Conservation (phyloP, 768 basidiomycete species). For the Boletus huronensis region DNA sequence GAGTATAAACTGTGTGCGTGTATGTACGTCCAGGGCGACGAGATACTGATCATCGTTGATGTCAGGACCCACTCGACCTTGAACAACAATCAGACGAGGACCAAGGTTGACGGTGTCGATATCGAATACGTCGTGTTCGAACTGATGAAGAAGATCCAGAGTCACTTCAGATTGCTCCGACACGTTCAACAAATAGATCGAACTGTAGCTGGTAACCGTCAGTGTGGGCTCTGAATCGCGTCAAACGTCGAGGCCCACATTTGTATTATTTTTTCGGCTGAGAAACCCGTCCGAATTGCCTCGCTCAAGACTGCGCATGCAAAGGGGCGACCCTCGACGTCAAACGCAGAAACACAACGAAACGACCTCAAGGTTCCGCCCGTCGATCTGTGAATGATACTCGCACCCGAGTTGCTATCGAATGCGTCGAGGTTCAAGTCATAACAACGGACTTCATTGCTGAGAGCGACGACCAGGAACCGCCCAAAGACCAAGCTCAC, state of each 20-base stretch:
- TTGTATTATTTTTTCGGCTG: neutral
- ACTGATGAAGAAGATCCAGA: slow-evolving; percentile 14
- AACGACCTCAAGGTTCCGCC: neutral
- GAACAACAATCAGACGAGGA: slow-evolving; percentile 13
- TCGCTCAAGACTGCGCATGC: slow-evolving; percentile 15
- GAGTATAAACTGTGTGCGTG: slow-evolving; percentile 3
- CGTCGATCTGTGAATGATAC: slow-evolving; percentile 8
- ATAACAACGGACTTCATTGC: slow-evolving; percentile 15
- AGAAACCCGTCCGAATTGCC: neutral
- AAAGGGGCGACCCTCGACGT: slow-evolving; percentile 14
- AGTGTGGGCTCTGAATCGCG: neutral
- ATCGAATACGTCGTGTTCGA: neutral
- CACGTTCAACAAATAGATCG: slow-evolving; percentile 8
- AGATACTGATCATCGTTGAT: neutral
- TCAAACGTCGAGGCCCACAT: neutral
- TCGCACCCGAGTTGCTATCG: neutral
- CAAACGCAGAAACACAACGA: slow-evolving; percentile 7
- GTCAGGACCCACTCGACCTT: neutral
- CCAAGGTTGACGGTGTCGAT: slow-evolving; percentile 9
- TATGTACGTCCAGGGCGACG: slow-evolving; percentile 17
- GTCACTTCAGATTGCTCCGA: neutral
- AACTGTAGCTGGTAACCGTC: neutral
- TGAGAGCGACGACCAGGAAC: slow-evolving; percentile 15
- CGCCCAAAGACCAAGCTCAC: slow-evolving; percentile 14
- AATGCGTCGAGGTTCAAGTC: neutral